phyloP scores from a whole-genome alignment of 2,329 filamentous ascomycete species.

The Aureobasidium sp. region DNA sequence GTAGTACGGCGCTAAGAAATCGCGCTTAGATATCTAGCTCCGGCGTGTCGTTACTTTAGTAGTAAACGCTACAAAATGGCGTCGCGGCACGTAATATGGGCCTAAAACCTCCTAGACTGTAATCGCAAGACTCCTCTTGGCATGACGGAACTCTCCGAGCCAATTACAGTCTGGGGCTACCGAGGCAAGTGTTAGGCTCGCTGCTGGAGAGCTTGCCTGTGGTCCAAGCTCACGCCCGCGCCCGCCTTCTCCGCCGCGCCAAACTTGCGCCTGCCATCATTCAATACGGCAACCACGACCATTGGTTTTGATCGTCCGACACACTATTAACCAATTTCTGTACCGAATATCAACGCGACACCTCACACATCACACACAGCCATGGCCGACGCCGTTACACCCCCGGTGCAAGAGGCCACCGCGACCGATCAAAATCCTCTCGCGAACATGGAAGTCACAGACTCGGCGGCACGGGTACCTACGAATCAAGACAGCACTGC shows the following conservation, averaged over 20 bases:
- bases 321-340: background rate
- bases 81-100: too few species aligned
- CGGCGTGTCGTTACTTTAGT: too few species aligned
- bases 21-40: too few species aligned
- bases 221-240: background rate
- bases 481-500: conserved; percentile 16
- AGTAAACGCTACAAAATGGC: too few species aligned
- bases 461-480: conserved; percentile 17
- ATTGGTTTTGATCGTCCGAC: background rate
- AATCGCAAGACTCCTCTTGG: too few species aligned
- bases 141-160: too few species aligned
- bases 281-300: background rate
- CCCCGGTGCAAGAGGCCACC: conserved; percentile 7
- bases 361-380: background rate
- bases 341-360: background rate
- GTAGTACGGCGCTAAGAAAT: too few species aligned
- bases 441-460: conserved; percentile 12
- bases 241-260: background rate
- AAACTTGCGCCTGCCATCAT: background rate
- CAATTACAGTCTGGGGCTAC: too few species aligned
- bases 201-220: background rate
- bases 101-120: too few species aligned
- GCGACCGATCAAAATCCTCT: background rate
- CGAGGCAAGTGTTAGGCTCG: too few species aligned
- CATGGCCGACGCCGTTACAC: conserved; percentile 21